phyloP scores from a whole-genome alignment of 148 eudicot species.

The Fallopia convolvulus region DNA sequence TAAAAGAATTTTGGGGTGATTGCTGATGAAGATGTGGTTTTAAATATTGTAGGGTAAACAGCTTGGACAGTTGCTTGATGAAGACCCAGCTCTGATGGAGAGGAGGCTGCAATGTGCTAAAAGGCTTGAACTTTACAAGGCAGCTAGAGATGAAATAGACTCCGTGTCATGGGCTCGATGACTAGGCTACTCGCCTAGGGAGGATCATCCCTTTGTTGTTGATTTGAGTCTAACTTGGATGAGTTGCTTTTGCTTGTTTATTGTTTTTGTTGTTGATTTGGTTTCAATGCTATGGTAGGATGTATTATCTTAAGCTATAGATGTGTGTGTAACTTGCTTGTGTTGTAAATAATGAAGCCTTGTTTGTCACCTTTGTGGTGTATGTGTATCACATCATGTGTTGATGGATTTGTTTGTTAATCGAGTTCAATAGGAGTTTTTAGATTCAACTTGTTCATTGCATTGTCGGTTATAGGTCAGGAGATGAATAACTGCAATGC shows the following conservation, averaged over 20 bases:
- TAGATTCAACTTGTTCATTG: too few relatives aligned
- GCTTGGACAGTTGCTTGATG: constrained; percentile 69
- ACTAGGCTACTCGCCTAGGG: not conserved
- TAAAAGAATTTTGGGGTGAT: not conserved
- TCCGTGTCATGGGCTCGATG: constrained; percentile 61
- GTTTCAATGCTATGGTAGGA: not conserved
- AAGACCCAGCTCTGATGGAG: constrained; percentile 90
- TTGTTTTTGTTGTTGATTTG: not conserved
- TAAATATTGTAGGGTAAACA: constrained; percentile 49
- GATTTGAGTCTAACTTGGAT: not conserved
- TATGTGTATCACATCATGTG: not conserved
- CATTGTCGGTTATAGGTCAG: too few relatives aligned
- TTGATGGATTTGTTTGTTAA: not conserved
- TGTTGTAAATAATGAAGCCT: constrained; percentile 3
- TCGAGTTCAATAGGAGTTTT: too few relatives aligned
- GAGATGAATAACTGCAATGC: too few relatives aligned
- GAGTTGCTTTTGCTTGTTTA: not conserved
- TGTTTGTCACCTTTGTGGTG: not conserved
- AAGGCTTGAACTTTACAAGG: constrained; percentile 81
- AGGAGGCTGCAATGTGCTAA: constrained; percentile 61
- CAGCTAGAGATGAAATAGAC: constrained; percentile 86
- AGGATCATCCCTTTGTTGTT: not conserved
- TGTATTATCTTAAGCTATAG: not conserved
- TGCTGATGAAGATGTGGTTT: constrained; percentile 2
- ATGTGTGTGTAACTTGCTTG: not conserved